Base-by-base conservation (phyloP, 768 basidiomycete genomes). In the Tylopilus plumbeoviolaceoides region DNA sequence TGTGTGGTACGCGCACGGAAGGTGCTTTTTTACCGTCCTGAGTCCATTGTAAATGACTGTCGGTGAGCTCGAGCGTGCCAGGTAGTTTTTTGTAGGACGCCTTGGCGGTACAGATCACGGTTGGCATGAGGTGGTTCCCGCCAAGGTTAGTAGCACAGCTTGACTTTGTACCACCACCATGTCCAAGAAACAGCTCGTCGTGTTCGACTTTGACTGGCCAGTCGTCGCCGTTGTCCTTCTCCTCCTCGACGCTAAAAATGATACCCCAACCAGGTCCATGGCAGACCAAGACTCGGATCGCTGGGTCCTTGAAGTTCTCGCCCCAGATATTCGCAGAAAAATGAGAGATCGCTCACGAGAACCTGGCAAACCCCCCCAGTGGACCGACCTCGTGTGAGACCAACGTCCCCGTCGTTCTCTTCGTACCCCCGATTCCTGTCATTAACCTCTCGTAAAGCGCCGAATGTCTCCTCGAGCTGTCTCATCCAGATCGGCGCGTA, bases 121-220 rank as follows among this genome's bases (percentile, higher is more conserved):
- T 43, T 5, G 49, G 49, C 48, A 50, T 44, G n/a, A 40, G 10
- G 28, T 4, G 23, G 23, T 23, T 23, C 23, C 23, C 23, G 10
- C 28, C 33, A 33, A 33, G 9, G 33, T 7, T 15, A 12, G 14
- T 5, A 12, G 45, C 47, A 47, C 47, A 48, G 38, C 47, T 17
- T 27, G 23, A 5, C 3, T 31, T 43, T 25, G 21, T 7, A 35
- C 42, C 33, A 50, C 41, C 28, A 50, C 42, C 38, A 45, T 36
- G 33, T 59, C 66, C n/a, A 63, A 68, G 35, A 78, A 74, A 56
- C 90, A 94, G 63, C 85, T 98, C 47, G 75, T 98, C 53, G 85
- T 98, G 14, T 98, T 89, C 60, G 95, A 99, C 70, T 99, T 98
- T 73, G 95, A 99, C 78, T 98, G 95, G 95, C 88, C 57, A 58